These are phyloP conservation scores for Arabidopsis hybrid DNA, from an alignment of 441 rosid genomes.

Conservation along the genomic window DNA sequence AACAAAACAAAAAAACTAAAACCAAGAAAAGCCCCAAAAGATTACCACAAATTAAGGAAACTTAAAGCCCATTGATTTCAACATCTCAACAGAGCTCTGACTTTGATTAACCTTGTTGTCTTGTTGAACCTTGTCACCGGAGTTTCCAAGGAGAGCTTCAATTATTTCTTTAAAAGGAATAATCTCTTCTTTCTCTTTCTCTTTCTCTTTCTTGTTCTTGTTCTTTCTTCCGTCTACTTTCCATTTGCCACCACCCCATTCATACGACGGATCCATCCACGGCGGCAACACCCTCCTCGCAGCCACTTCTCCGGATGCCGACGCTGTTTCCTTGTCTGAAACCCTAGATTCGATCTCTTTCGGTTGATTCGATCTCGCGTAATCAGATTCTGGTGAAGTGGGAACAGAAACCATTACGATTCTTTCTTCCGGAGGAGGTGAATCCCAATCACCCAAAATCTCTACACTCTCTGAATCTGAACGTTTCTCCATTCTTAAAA, in stretches of 20 bases:
- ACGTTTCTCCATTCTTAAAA: slow-evolving; percentile 6
- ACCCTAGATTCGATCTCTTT: slow-evolving; percentile 5
- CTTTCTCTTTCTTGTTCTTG: background rate
- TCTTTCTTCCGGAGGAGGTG: background rate
- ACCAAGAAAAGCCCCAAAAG: too few relatives aligned
- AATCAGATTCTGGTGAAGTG: background rate
- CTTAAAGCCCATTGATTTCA: background rate
- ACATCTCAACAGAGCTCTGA: background rate
- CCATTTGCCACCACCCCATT: slow-evolving; percentile 38
- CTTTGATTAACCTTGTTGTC: background rate
- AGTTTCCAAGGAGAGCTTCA: slow-evolving; percentile 17
- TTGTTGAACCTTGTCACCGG: background rate
- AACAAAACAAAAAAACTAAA: too few relatives aligned
- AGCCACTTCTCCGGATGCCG: slow-evolving; percentile 12
- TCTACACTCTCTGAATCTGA: slow-evolving; percentile 17
- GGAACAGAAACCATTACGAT: background rate
- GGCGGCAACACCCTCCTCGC: slow-evolving; percentile 14
- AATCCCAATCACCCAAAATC: slow-evolving; percentile 16
- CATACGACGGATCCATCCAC: slow-evolving; percentile 16
- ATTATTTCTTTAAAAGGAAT: slow-evolving; percentile 19
- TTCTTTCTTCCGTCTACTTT: slow-evolving; percentile 26
- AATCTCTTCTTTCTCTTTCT: slow-evolving; percentile 1
- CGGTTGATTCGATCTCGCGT: background rate
- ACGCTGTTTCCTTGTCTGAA: background rate
- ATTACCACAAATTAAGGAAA: background rate